Conservation (phyloP, 371 early-diverging fungal genomes). For the Mucor sp. region DNA sequence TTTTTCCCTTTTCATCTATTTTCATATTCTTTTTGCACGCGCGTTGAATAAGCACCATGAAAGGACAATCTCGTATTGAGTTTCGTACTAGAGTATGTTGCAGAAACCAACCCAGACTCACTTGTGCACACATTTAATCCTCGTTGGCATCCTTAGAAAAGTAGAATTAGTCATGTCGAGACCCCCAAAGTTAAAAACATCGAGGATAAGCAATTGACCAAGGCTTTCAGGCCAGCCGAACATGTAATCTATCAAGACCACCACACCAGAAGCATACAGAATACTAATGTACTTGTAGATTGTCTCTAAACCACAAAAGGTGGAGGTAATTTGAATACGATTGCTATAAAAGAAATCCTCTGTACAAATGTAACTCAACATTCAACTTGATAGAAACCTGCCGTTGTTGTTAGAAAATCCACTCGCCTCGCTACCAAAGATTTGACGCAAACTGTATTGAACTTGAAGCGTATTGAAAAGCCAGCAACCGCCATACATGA, state of each 20-base stretch:
- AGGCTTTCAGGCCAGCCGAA: not conserved
- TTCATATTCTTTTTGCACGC: not conserved
- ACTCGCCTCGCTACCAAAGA: constrained; percentile 5
- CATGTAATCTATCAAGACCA: not conserved
- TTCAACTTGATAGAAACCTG: not conserved
- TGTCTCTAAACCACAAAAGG: constrained; percentile 1
- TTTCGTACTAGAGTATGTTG: constrained; percentile 16
- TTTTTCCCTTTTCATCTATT: not conserved
- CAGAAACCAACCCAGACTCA: not conserved
- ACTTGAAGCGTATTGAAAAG: not conserved
- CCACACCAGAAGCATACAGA: not conserved
- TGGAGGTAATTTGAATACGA: not conserved
- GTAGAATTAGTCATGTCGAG: not conserved
- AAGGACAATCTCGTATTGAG: constrained; percentile 2
- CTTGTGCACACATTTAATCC: not conserved
- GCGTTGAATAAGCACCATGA: constrained; percentile 10
- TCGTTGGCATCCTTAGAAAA: not conserved
- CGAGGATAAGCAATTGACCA: not conserved
- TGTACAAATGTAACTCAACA: not conserved
- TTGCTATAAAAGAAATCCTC: too few species aligned
- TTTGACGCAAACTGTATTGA: constrained; percentile 1
- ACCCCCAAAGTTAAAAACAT: not conserved
- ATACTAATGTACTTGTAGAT: not conserved
- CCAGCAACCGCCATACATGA: not conserved
- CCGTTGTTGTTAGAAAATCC: not conserved